Conservation (phyloP, 306 rosid genomes). For the Pyrus betulifolia region DNA sequence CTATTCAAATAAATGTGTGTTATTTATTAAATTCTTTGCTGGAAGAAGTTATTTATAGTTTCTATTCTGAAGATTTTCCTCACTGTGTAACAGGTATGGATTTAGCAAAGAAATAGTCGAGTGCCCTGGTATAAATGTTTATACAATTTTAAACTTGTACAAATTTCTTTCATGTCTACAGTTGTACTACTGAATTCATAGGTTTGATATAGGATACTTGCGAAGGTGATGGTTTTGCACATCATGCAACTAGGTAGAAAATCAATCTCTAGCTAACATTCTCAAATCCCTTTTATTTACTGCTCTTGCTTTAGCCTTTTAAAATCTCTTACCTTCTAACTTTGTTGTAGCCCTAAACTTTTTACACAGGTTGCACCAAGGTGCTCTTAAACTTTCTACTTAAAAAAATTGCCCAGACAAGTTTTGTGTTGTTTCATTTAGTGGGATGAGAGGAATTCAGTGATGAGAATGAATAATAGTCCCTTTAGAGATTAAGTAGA, state of each 20-base stretch:
- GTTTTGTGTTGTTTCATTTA: neutral
- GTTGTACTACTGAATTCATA: neutral
- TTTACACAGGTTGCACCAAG: too few relatives aligned
- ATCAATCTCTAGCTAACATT: neutral
- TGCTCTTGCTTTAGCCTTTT: neutral
- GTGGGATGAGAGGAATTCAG: neutral
- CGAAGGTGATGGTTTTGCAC: neutral
- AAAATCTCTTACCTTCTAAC: too few relatives aligned
- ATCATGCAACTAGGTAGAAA: neutral
- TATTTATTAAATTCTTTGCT: neutral
- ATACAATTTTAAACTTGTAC: neutral
- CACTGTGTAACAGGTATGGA: conserved; percentile 57
- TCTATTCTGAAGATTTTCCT: conserved; percentile 8
- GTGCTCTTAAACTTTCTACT: too few relatives aligned
- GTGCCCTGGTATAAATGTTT: conserved; percentile 61
- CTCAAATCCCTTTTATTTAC: neutral
- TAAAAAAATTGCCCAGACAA: too few relatives aligned
- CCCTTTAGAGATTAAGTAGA: neutral
- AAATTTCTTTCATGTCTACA: neutral
- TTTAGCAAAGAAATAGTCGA: conserved; percentile 89
- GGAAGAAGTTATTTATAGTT: too few relatives aligned
- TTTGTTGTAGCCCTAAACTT: too few relatives aligned
- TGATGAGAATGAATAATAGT: neutral
- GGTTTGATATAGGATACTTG: neutral
- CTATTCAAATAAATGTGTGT: neutral